These are phyloP conservation scores for Achaetomiella virescens DNA, from an alignment of 495 filamentous ascomycete genomes.

Conservation along the genomic window DNA sequence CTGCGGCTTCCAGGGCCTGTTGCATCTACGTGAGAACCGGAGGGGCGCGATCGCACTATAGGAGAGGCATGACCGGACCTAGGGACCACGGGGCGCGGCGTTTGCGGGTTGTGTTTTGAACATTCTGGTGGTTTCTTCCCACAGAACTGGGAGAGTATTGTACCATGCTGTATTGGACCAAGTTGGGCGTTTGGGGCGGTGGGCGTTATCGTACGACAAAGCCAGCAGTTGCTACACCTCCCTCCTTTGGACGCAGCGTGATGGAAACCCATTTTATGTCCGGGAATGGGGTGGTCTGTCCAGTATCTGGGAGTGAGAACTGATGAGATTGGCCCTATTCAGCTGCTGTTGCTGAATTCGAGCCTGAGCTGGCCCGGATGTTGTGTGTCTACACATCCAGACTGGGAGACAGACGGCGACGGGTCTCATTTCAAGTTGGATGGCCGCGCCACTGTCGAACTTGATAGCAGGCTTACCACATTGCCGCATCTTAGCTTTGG, in stretches of 20 bases:
- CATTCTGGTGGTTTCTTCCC: slow-evolving; percentile 1
- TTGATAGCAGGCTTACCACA: too few species aligned
- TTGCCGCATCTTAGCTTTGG: background rate
- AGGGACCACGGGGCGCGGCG: slow-evolving; percentile 18
- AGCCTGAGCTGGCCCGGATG: too few species aligned
- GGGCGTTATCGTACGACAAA: background rate
- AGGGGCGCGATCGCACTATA: slow-evolving; percentile 75
- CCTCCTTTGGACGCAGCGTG: background rate
- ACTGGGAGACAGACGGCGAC: too few species aligned
- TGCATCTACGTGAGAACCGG: slow-evolving; percentile 70
- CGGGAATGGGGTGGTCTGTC: too few species aligned
- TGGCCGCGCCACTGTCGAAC: too few species aligned
- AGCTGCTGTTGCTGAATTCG: too few species aligned
- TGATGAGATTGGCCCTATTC: too few species aligned
- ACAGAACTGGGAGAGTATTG: slow-evolving; percentile 4
- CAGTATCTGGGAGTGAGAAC: too few species aligned
- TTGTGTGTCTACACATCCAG: too few species aligned
- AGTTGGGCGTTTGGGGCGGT: slow-evolving; percentile 1
- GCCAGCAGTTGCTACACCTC: background rate
- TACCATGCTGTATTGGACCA: slow-evolving; percentile 8
- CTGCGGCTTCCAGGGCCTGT: slow-evolving; percentile 76
- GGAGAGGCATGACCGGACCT: slow-evolving; percentile 1
- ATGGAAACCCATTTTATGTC: too few species aligned
- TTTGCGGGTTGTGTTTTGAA: slow-evolving; percentile 18
- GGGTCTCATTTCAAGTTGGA: too few species aligned